Evolutionary conservation across 768 basidiomycete species (phyloP), one percentile per base, ranked within the genome.

Genomic region (Trametes gibbosa): DNA sequence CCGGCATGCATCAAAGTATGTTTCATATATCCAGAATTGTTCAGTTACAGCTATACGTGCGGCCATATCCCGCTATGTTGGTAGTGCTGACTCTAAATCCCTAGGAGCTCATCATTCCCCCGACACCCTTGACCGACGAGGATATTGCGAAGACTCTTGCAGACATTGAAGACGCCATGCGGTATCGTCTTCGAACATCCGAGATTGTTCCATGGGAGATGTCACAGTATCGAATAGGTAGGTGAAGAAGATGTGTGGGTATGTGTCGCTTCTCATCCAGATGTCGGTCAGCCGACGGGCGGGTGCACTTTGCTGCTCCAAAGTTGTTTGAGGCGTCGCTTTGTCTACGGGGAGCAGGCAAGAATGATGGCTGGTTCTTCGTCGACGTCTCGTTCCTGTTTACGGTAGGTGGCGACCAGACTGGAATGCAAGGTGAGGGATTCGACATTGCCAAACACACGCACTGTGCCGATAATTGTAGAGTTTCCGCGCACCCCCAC

Each of bases 151-250:
- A 81, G 64, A 90, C 87, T 0, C 73, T 97, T 45, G 70, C 71
- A 24, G 83, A 87, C 63, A 83, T 95, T 68, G 90, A 96, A 67
- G 81, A 86, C 63, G 81, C 83, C 10, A 87, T 95, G 62, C 86
- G 86, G 7, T 92, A 84, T 70, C 83, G 94, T 25, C 78, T 98
- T 14, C 82, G 88, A 37, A 83, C 90, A 75, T 76, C 81, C 21
- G 95, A 97, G 68, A 78, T 89, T 21, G 74, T 95, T 16, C 95
- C 95, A 1, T 77, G 88, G 19, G 90, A 93, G 69, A 89, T 95
- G 90, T 81, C 81, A 35, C 75, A 76, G 45, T 85, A 89, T 69
- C 77, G 73, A 53, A 89, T 92, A 62, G 81, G 84, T 86, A 76
- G 55, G 75, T 72, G 42, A 29, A 29, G 56, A 45, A 48, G 13